phyloP scores from a whole-genome alignment of 2,329 filamentous ascomycete genomes.

The Botrytis fabae region DNA sequence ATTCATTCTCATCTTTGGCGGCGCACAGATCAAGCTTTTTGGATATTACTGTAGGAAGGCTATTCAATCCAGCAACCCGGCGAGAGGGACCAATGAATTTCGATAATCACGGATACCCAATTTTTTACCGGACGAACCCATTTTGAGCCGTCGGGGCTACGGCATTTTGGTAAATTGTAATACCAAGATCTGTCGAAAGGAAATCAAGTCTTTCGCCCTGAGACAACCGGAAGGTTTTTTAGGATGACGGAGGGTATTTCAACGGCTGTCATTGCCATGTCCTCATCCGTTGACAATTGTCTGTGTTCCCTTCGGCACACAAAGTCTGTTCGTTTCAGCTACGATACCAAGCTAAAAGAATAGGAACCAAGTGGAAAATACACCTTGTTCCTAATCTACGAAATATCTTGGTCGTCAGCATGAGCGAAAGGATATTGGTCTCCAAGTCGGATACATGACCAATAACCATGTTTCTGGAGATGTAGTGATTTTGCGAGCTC shows the following conservation, averaged over 20 bases:
- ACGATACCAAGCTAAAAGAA: neutral
- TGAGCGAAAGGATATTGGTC: neutral
- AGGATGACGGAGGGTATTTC: neutral
- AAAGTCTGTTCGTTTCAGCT: neutral
- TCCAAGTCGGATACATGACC: neutral
- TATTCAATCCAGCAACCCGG: conserved; percentile 22
- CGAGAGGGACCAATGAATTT: conserved; percentile 20
- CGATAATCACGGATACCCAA: neutral
- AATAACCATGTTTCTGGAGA: conserved; percentile 16
- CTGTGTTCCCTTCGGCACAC: neutral
- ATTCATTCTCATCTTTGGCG: conserved; percentile 16
- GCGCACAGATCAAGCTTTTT: conserved; percentile 20
- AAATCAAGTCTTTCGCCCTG: conserved; percentile 7
- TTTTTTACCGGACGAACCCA: neutral
- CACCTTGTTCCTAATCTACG: neutral
- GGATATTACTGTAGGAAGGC: conserved; percentile 11
- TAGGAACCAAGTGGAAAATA: neutral
- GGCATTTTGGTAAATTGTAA: conserved; percentile 5
- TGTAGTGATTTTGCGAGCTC: neutral
- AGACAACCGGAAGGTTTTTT: neutral
- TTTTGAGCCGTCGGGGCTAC: conserved; percentile 9
- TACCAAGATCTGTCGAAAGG: conserved; percentile 10
- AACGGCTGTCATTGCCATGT: conserved; percentile 8
- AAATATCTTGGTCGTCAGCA: conserved; percentile 5
- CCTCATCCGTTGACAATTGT: neutral